Evolutionary conservation across 148 eudicot species (phyloP).

Genomic region (Amaranthus cruentus): DNA sequence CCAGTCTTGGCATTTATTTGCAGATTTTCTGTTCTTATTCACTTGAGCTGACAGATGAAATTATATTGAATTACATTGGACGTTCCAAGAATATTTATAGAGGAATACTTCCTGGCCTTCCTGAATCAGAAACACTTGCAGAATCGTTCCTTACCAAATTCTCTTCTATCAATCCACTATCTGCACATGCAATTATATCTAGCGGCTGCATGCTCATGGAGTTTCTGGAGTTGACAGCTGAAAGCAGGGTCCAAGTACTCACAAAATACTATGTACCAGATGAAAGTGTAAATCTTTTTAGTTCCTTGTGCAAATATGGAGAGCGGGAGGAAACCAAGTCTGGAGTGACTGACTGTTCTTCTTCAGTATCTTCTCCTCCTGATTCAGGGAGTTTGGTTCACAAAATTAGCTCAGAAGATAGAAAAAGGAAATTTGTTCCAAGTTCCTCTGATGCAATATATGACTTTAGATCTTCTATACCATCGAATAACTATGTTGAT

Average conservation of each 20-base stretch:
- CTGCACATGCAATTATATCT: slow-evolving; percentile 87
- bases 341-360: slow-evolving; percentile 81
- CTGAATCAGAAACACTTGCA: slow-evolving; percentile 80
- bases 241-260: slow-evolving; percentile 45
- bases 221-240: slow-evolving; percentile 58
- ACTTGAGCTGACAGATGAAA: slow-evolving; percentile 75
- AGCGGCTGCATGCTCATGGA: slow-evolving; percentile 52
- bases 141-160: slow-evolving; percentile 81
- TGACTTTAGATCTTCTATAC: slow-evolving; percentile 27
- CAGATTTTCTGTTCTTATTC: slow-evolving; percentile 80
- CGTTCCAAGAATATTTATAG: slow-evolving; percentile 34
- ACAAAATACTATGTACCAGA: slow-evolving; percentile 57
- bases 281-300: slow-evolving; percentile 63
- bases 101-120: slow-evolving; percentile 56
- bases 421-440: slow-evolving; percentile 36
- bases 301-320: slow-evolving; percentile 62
- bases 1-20: slow-evolving; percentile 69
- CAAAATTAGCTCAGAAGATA: slow-evolving; percentile 40
- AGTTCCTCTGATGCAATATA: slow-evolving; percentile 32
- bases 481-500: slow-evolving; percentile 25
- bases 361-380: slow-evolving; percentile 79
- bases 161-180: slow-evolving; percentile 88
- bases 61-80: slow-evolving; percentile 59
- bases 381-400: slow-evolving; percentile 41
- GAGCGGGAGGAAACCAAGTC: slow-evolving; percentile 85